phyloP scores from a whole-genome alignment of 768 basidiomycete genomes.

The Kwoniella pini region DNA sequence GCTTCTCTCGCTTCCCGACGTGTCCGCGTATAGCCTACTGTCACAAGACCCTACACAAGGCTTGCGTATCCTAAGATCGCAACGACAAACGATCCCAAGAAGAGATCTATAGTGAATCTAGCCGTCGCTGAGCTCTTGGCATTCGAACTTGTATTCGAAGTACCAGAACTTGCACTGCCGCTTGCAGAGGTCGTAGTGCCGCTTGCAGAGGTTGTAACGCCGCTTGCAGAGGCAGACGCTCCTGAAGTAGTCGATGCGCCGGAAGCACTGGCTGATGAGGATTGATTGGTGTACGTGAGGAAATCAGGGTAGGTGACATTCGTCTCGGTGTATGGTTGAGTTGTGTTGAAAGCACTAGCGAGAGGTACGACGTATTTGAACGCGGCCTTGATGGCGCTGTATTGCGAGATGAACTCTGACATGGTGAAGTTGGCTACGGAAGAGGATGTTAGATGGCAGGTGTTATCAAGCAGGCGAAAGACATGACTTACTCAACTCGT shows the following conservation, averaged over 20 bases:
- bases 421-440: constrained; percentile 52
- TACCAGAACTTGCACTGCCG: too few species aligned
- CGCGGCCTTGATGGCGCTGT: constrained; percentile 41
- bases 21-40: too few species aligned
- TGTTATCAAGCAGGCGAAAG: background rate
- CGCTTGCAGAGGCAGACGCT: background rate
- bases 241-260: background rate
- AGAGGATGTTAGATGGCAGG: background rate
- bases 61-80: too few species aligned
- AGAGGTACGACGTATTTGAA: constrained; percentile 50
- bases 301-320: constrained; percentile 42
- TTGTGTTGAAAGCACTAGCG: constrained; percentile 46
- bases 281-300: constrained; percentile 27
- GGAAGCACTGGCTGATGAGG: background rate
- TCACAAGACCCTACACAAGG: too few species aligned
- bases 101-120: too few species aligned
- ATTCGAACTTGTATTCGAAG: too few species aligned
- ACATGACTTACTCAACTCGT: constrained; percentile 48
- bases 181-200: background rate
- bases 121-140: too few species aligned
- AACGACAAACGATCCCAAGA: too few species aligned
- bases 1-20: too few species aligned
- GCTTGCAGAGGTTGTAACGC: background rate
- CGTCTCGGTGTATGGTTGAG: constrained; percentile 51
- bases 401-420: constrained; percentile 37